phyloP scores from a whole-genome alignment of 305 asterid species.

The Plantago rigida region DNA sequence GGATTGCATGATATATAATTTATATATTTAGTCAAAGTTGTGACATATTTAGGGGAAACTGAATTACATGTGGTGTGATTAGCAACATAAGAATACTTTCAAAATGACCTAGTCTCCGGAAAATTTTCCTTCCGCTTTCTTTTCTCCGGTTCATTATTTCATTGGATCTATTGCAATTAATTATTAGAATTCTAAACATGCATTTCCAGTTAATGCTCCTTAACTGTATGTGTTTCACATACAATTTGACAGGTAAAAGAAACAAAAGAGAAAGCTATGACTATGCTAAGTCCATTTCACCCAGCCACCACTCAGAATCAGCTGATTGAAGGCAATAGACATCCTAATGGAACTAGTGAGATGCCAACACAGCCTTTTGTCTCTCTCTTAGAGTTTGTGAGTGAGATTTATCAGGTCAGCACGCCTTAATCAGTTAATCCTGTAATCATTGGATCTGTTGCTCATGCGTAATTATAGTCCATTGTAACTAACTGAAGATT shows the following conservation, averaged over 20 bases:
- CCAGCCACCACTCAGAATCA: conserved; percentile 43
- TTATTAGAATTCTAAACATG: conserved; percentile 16
- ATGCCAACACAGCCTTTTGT: conserved; percentile 58
- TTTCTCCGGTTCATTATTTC: neutral
- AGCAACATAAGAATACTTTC: too few species aligned
- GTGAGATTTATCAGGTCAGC: conserved; percentile 87
- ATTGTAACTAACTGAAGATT: too few species aligned
- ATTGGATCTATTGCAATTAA: neutral
- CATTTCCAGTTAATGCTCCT: conserved; percentile 11
- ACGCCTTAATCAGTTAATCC: conserved; percentile 20
- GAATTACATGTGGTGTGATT: too few species aligned
- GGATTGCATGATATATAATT: too few species aligned
- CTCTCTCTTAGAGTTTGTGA: conserved; percentile 82
- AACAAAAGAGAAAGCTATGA: conserved; percentile 86
- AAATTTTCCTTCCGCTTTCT: too few species aligned
- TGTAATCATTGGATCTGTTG: neutral
- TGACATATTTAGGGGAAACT: too few species aligned
- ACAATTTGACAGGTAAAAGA: conserved; percentile 65
- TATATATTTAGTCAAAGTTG: too few species aligned
- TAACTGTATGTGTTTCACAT: conserved; percentile 16
- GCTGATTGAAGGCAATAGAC: conserved; percentile 45
- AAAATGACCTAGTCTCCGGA: too few species aligned
- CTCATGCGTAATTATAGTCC: too few species aligned
- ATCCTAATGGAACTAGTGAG: conserved; percentile 47
- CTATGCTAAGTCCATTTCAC: conserved; percentile 56